phyloP scores from a whole-genome alignment of 176 grass and related monocot species.

The Musa itinerans region DNA sequence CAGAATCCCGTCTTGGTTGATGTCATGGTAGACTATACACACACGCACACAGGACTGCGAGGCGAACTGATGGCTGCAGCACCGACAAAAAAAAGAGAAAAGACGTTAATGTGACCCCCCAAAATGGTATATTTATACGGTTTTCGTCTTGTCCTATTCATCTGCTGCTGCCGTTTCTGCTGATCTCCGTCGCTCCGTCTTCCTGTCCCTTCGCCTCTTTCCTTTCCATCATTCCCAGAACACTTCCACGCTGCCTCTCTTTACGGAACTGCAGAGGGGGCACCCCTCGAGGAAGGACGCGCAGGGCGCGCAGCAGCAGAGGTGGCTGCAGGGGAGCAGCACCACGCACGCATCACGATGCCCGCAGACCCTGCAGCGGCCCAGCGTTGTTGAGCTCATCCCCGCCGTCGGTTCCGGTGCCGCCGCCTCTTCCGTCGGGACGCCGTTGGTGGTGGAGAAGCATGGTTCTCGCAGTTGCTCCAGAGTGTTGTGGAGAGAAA shows the following conservation, averaged over 20 bases:
- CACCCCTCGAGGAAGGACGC: background rate
- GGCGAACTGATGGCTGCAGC: background rate
- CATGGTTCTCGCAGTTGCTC: background rate
- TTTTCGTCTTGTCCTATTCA: background rate
- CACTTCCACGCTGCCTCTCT: conserved; percentile 1
- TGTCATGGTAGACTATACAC: background rate
- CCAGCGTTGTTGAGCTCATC: background rate
- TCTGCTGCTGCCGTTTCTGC: background rate
- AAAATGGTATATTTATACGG: conserved; percentile 3
- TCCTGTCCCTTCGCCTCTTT: background rate
- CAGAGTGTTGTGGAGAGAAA: background rate
- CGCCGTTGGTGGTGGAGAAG: background rate
- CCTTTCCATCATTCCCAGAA: conserved; percentile 1
- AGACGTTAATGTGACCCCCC: background rate
- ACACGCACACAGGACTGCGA: background rate
- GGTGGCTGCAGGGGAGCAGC: background rate
- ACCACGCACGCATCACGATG: background rate
- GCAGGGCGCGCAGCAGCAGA: background rate
- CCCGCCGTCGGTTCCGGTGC: background rate
- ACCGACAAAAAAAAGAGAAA: background rate
- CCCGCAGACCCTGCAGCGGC: background rate
- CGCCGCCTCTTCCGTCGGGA: background rate
- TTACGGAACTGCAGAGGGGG: background rate
- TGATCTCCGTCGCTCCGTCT: background rate
- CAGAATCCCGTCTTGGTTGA: background rate